phyloP scores from a whole-genome alignment of 345 rosid genomes.

The Fremontodendron californicum region DNA sequence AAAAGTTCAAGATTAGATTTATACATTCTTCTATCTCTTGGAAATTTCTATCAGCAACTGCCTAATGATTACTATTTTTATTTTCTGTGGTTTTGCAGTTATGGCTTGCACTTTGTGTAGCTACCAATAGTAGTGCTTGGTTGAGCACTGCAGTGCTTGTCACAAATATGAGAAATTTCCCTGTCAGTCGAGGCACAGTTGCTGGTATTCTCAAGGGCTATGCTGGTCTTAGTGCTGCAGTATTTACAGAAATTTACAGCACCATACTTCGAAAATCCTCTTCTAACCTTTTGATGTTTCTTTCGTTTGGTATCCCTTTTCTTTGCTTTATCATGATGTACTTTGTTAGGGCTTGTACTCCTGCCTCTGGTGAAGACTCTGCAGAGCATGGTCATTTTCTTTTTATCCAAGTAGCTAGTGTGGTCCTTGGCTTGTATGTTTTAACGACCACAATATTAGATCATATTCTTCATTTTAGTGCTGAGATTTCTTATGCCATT shows the following conservation, averaged over 20 bases:
- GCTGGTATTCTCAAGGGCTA: conserved; percentile 72
- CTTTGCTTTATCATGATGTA: conserved; percentile 53
- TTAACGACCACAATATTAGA: conserved; percentile 39
- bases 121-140: conserved; percentile 65
- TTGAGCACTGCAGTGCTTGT: conserved; percentile 59
- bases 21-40: background rate
- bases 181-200: conserved; percentile 54
- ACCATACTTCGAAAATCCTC: conserved; percentile 50
- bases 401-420: conserved; percentile 45
- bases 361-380: conserved; percentile 47
- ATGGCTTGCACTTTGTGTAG: conserved; percentile 59
- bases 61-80: background rate
- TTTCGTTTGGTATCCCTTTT: conserved; percentile 55
- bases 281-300: conserved; percentile 55
- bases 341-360: conserved; percentile 55
- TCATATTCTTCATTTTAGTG: conserved; percentile 36
- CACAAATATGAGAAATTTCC: conserved; percentile 75
- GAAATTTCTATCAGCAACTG: background rate
- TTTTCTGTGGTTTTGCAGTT: conserved; percentile 34
- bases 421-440: conserved; percentile 50
- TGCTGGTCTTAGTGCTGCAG: conserved; percentile 61
- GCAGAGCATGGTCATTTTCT: conserved; percentile 45
- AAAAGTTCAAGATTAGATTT: background rate
- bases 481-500: conserved; percentile 30
- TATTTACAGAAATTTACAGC: conserved; percentile 53